Percentiles rank a stretch among this genome's conserved stretches.
Evolutionary conservation across 2,329 filamentous ascomycete genomes (phyloP).

Genomic region (Ilyonectria robusta): DNA sequence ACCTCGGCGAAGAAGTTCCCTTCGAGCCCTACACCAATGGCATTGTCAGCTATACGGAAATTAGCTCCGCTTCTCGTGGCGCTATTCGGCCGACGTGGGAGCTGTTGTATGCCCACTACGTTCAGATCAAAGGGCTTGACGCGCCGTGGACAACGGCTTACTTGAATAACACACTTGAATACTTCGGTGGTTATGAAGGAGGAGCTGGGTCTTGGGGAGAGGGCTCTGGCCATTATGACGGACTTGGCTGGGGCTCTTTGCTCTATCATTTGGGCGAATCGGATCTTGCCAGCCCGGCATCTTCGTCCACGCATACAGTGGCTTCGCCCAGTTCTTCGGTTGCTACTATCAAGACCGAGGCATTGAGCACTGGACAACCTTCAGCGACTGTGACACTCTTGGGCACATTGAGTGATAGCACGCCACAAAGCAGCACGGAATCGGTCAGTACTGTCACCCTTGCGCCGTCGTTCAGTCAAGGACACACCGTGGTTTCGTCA

Average conservation of each 20-base stretch:
- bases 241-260: constrained; percentile 31
- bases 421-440: too few species aligned
- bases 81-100: constrained; percentile 32
- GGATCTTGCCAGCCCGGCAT: neutral
- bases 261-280: constrained; percentile 25
- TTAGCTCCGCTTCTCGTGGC: constrained; percentile 24
- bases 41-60: constrained; percentile 21
- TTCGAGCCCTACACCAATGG: constrained; percentile 38
- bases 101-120: constrained; percentile 34
- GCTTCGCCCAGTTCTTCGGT: too few species aligned
- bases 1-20: constrained; percentile 33
- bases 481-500: too few species aligned
- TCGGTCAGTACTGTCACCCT: too few species aligned
- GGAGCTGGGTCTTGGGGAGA: constrained; percentile 27
- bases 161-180: constrained; percentile 25
- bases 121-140: constrained; percentile 28
- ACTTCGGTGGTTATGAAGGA: constrained; percentile 26
- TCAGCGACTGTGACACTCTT: too few species aligned
- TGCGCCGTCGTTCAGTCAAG: too few species aligned
- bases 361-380: too few species aligned
- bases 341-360: too few species aligned
- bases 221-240: constrained; percentile 22
- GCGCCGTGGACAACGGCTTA: constrained; percentile 36
- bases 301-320: neutral
- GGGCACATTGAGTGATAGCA: too few species aligned